Evolutionary conservation across 768 basidiomycete genomes (phyloP), one percentile per base, ranked within the genome.

Genomic region (Pholiota microspora): DNA sequence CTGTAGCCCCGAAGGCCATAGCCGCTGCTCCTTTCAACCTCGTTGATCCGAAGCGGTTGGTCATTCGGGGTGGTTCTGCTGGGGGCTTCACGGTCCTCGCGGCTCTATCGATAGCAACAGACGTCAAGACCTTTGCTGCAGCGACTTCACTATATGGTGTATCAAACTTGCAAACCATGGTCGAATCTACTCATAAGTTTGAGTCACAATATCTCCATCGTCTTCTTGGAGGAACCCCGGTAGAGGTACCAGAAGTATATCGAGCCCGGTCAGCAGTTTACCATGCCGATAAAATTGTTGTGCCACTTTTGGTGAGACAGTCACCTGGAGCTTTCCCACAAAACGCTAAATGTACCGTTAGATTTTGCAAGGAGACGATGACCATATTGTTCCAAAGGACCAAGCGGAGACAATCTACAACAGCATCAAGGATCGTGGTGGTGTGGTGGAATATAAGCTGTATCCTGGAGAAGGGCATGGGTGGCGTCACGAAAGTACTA

Each of bases 41-140:
- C 61, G 76, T 89, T 51, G 91, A 94, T 56, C 69, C 74, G 1
- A 68, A 78, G 49, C 84, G 90, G 7, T 74, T 81, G 4, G 81
- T 83, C 15, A 85, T 93, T 56, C 83, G 86, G 2, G 92, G 91
- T 0, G 75, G 80, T 0, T 89, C 87, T 10, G 80, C 89, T 3
- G 89, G 91, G 1, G 91, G 91, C 0, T 90, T 77, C 66, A 89
- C 88, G 2, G 75, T 77, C 4, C 78, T 94, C 29, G 67, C 84
- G 7, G 65, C 71, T 3, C 51, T 78, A 2, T 75, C 75, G 13
- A 74, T 69, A 12, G 70, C 73, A 10, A 67, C 74, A 0, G 67
- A 75, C 15, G 66, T 69, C 13, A 71, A 66, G 8, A 74, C 77
- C 21, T 89, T 86, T 59, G 79, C 86, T 0, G 88, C 83, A 0